These are phyloP conservation scores for Babesia ovis DNA, from an alignment of 169 alveolate species.

Conservation along the genomic window DNA sequence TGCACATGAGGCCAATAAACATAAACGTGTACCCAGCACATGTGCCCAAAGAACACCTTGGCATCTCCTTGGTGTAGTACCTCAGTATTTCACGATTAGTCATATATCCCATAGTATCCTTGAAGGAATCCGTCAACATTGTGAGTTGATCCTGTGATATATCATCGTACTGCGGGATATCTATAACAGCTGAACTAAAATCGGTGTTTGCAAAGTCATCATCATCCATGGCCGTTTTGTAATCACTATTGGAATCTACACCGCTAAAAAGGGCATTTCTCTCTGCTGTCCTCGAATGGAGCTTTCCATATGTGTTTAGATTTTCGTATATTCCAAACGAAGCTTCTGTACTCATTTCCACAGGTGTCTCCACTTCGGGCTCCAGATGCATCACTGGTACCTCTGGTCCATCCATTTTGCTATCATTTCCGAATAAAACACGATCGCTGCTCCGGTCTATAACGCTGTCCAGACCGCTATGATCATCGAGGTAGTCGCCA, in stretches of 20 bases:
- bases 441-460: no score
- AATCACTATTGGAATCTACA: conserved; percentile 5
- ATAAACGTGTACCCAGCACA: conserved; percentile 51
- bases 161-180: neutral
- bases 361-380: no score
- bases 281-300: neutral
- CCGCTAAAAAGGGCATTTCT: neutral
- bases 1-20: conserved; percentile 20
- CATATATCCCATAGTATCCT: conserved; percentile 72
- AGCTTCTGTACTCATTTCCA: neutral
- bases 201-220: neutral
- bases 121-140: conserved; percentile 24
- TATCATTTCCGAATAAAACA: no score
- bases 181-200: neutral
- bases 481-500: no score
- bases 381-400: no score
- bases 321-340: neutral
- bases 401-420: no score
- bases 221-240: conserved; percentile 17
- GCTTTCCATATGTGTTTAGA: neutral
- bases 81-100: conserved; percentile 74
- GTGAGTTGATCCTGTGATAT: neutral
- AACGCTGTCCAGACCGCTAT: no score
- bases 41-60: conserved; percentile 43
- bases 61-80: conserved; percentile 63